Conservation (phyloP, 495 filamentous ascomycete species). For the Zalerion maritima region DNA sequence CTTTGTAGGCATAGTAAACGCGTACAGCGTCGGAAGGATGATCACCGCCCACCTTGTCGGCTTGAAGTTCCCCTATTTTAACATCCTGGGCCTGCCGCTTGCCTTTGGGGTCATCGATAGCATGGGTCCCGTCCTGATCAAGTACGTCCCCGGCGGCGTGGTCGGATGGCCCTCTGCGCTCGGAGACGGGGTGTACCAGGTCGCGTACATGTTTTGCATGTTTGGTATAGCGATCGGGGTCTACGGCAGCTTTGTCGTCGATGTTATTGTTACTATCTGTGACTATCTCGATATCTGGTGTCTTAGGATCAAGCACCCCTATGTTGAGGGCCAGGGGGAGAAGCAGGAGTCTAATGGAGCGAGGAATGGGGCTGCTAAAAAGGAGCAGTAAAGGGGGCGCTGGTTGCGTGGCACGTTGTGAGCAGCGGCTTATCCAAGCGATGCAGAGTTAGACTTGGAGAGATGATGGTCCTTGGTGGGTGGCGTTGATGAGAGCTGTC, state of each 20-base stretch:
- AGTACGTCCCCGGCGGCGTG: conserved; percentile 33
- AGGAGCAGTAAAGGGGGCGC: conserved; percentile 8
- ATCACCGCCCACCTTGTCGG: conserved; percentile 86
- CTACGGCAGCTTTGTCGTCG: conserved; percentile 90
- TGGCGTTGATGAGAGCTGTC: too few relatives aligned
- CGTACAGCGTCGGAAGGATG: conserved; percentile 87
- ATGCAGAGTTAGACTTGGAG: too few relatives aligned
- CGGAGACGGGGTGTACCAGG: conserved; percentile 60
- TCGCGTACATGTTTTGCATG: conserved; percentile 73
- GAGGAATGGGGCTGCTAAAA: too few relatives aligned
- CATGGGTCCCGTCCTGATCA: conserved; percentile 47
- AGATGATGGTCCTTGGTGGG: too few relatives aligned
- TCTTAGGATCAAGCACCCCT: conserved; percentile 80
- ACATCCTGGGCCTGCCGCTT: conserved; percentile 58
- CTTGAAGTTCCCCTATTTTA: conserved; percentile 72
- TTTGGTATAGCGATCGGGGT: conserved; percentile 69
- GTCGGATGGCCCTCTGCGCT: conserved; percentile 70
- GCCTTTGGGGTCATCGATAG: conserved; percentile 62
- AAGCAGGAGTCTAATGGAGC: conserved; percentile 19
- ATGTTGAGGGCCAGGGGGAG: conserved; percentile 23
- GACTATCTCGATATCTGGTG: conserved; percentile 98
- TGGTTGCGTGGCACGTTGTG: background rate
- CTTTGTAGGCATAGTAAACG: conserved; percentile 77
- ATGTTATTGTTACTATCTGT: conserved; percentile 93
- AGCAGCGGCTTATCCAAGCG: too few relatives aligned